Percentiles rank a stretch among this genome's conserved stretches.
Conservation (phyloP, 495 filamentous ascomycete genomes). For the Penicillium parvum region DNA sequence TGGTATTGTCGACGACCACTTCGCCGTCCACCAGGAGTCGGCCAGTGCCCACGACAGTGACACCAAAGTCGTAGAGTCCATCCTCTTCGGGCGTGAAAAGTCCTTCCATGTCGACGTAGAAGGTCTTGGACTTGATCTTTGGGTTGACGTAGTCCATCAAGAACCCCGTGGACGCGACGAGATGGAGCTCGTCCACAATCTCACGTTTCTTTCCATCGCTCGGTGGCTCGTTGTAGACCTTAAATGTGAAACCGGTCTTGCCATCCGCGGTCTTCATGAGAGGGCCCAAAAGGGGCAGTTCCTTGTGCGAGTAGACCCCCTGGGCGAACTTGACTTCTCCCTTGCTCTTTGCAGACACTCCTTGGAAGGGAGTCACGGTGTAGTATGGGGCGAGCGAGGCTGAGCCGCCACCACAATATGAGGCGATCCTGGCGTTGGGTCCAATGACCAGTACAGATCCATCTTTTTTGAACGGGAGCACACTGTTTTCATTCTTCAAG, state of each 20-base stretch:
- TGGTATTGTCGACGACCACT: conserved; percentile 60
- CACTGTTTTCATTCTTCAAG: conserved; percentile 62
- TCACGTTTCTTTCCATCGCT: conserved; percentile 28
- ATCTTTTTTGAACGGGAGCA: conserved; percentile 56
- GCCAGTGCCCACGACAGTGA: conserved; percentile 67
- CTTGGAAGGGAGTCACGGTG: conserved; percentile 59
- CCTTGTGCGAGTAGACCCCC: conserved; percentile 56
- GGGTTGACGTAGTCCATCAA: conserved; percentile 59
- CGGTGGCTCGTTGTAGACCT: conserved; percentile 52
- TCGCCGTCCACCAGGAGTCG: conserved; percentile 62
- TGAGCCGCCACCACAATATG: conserved; percentile 71
- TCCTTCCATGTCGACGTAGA: conserved; percentile 56
- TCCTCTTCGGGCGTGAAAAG: conserved; percentile 49
- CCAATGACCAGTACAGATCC: conserved; percentile 69
- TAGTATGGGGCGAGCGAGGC: conserved; percentile 73
- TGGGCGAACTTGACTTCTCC: conserved; percentile 34
- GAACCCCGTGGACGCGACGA: conserved; percentile 47
- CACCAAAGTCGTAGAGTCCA: conserved; percentile 65
- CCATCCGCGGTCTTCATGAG: conserved; percentile 39
- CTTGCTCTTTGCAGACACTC: conserved; percentile 43
- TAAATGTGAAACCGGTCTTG: conserved; percentile 50
- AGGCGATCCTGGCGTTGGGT: conserved; percentile 67
- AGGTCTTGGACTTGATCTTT: conserved; percentile 38
- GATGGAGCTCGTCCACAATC: conserved; percentile 42
- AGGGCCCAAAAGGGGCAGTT: conserved; percentile 49